These are phyloP conservation scores for Pseudisothecium myosuroides DNA, from an alignment of 225 moss, liverwort and hornwort genomes.

Conservation along the genomic window DNA sequence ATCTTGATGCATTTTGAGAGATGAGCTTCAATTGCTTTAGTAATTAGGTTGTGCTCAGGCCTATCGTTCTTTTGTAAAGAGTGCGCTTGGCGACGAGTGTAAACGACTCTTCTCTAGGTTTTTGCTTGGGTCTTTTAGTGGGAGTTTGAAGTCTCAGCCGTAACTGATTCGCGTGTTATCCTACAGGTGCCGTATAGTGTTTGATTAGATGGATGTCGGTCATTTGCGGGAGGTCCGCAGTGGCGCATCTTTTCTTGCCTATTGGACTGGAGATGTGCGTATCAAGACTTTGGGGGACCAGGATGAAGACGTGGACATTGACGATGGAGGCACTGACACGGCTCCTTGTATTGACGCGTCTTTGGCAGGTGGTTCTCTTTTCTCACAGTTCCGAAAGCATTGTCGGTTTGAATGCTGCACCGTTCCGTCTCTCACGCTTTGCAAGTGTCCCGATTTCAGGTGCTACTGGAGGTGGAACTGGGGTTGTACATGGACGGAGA, in stretches of 20 bases:
- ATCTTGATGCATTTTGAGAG: not conserved
- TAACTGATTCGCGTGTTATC: not conserved
- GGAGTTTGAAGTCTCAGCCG: not conserved
- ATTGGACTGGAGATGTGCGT: constrained; percentile 14
- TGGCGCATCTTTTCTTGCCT: not conserved
- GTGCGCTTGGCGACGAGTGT: not conserved
- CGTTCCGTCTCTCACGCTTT: not conserved
- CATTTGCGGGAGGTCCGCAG: not conserved
- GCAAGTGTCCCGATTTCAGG: not conserved
- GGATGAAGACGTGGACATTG: constrained; percentile 42
- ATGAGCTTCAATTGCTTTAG: not conserved
- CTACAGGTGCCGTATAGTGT: constrained; percentile 10
- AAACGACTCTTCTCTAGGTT: not conserved
- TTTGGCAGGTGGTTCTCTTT: constrained; percentile 6
- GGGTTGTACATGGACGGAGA: not conserved
- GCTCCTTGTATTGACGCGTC: not conserved
- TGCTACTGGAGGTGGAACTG: not conserved
- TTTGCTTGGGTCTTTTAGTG: not conserved
- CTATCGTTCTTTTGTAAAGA: not conserved
- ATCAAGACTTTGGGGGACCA: constrained; percentile 19
- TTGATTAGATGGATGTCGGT: constrained; percentile 32
- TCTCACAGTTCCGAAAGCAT: not conserved
- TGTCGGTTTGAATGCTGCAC: not conserved
- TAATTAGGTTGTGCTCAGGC: not conserved
- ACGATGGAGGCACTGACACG: constrained; percentile 15